A percentile compares a stretch with the other conserved stretches of the same genome.
phyloP scores from a whole-genome alignment of 1,139 yeast genomes.

The Saccharomycopsis crataegensis region DNA sequence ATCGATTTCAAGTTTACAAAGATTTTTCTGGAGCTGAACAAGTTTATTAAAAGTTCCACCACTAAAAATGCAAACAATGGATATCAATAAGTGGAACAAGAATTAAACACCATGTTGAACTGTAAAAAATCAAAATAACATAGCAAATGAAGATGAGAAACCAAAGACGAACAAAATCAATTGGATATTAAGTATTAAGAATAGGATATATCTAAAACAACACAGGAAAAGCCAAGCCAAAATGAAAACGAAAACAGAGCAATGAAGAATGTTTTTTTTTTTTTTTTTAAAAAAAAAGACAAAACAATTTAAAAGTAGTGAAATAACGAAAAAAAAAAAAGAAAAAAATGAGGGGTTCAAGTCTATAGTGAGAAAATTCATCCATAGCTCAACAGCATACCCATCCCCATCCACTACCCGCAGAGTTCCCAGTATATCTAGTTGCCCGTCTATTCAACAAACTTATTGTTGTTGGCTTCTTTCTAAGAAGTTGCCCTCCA shows the following conservation, averaged over 20 bases:
- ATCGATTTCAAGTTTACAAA: too few relatives aligned
- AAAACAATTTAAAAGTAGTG: neutral
- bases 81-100: neutral
- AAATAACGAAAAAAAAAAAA: neutral
- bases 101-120: neutral
- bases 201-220: too few relatives aligned
- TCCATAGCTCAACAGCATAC: constrained; percentile 3
- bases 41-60: too few relatives aligned
- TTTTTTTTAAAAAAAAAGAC: neutral
- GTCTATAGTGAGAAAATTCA: neutral
- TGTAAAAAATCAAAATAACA: neutral
- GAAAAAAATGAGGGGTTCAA: neutral
- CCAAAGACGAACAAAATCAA: neutral
- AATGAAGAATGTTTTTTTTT: too few relatives aligned
- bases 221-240: neutral
- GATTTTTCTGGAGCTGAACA: too few relatives aligned
- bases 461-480: constrained; percentile 17
- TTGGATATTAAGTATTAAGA: too few relatives aligned
- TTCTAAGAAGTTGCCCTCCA: neutral
- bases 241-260: neutral
- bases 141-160: neutral
- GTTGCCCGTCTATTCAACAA: constrained; percentile 14
- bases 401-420: constrained; percentile 3
- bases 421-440: neutral
- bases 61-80: neutral